Conservation (phyloP, 2,329 filamentous ascomycete genomes). For the Xylaria sp. region DNA sequence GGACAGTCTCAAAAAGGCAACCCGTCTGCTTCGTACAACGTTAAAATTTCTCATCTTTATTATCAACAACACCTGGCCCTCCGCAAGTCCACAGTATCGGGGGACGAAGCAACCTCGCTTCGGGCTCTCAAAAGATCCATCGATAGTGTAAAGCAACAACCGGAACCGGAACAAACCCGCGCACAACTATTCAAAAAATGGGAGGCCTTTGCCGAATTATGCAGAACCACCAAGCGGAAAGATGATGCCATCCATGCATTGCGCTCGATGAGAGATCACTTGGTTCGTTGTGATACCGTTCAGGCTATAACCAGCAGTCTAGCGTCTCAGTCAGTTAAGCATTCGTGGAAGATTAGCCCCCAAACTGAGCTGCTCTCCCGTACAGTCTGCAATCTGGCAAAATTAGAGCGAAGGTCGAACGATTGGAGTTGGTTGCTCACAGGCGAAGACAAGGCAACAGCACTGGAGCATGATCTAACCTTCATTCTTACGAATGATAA, state of each 20-base stretch:
- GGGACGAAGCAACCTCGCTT: slow-evolving; percentile 59
- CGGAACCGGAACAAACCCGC: slow-evolving; percentile 65
- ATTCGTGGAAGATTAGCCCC: slow-evolving; percentile 65
- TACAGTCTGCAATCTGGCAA: slow-evolving; percentile 68
- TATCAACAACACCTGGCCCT: slow-evolving; percentile 70
- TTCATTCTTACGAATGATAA: slow-evolving; percentile 56
- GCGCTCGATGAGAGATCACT: slow-evolving; percentile 68
- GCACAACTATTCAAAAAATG: slow-evolving; percentile 72
- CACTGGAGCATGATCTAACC: slow-evolving; percentile 70
- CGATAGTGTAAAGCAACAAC: slow-evolving; percentile 67
- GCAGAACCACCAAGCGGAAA: slow-evolving; percentile 62
- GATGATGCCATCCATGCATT: slow-evolving; percentile 70
- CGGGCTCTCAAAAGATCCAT: slow-evolving; percentile 72
- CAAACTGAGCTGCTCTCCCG: slow-evolving; percentile 66
- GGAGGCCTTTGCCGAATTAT: slow-evolving; percentile 73
- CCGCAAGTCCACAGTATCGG: slow-evolving; percentile 57
- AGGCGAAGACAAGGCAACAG: slow-evolving; percentile 64
- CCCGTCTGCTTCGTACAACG: slow-evolving; percentile 60
- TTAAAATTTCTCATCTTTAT: slow-evolving; percentile 78
- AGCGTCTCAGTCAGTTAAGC: slow-evolving; percentile 59
- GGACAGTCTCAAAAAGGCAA: slow-evolving; percentile 46
- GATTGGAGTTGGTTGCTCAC: slow-evolving; percentile 67
- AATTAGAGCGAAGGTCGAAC: slow-evolving; percentile 66
- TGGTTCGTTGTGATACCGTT: slow-evolving; percentile 69
- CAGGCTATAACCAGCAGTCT: slow-evolving; percentile 63